Conservation (phyloP, 176 grass and related monocot species). For the Poa annua region DNA sequence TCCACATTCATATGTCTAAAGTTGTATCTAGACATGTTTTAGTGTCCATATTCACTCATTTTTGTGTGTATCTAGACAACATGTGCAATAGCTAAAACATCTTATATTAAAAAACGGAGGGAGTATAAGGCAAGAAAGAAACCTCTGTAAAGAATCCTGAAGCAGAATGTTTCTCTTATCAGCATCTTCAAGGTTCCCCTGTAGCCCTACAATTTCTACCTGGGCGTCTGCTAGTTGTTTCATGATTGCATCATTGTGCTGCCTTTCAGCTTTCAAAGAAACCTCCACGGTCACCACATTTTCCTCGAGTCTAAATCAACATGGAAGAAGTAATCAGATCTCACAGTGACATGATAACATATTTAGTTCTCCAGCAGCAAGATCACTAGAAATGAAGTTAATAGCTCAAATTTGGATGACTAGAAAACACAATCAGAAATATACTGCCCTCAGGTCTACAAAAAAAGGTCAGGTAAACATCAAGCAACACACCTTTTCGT, state of each 20-base stretch:
- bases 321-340: conserved; percentile 37
- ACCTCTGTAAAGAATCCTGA: conserved; percentile 77
- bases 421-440: conserved; percentile 36
- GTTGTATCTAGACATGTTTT: too few relatives aligned
- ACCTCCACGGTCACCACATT: conserved; percentile 46
- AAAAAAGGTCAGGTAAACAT: conserved; percentile 27
- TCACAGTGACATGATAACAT: conserved; percentile 4
- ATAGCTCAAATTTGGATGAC: conserved; percentile 17
- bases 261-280: conserved; percentile 59
- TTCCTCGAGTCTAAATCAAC: conserved; percentile 64
- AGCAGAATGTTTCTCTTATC: conserved; percentile 51
- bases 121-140: conserved; percentile 47
- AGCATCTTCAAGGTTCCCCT: conserved; percentile 68
- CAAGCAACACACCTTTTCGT: conserved; percentile 56
- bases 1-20: too few relatives aligned
- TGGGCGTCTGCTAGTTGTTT: conserved; percentile 55
- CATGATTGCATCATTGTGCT: conserved; percentile 55
- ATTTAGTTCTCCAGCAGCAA: conserved; percentile 41
- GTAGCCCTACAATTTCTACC: conserved; percentile 53
- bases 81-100: too few relatives aligned
- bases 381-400: conserved; percentile 19
- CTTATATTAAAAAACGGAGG: too few relatives aligned
- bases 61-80: too few relatives aligned
- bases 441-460: conserved; percentile 16
- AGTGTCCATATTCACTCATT: too few relatives aligned